These are phyloP conservation scores for Cutaneotrichosporon cavernicola DNA, from an alignment of 1,284 basidiomycete genomes.

Conservation along the genomic window DNA sequence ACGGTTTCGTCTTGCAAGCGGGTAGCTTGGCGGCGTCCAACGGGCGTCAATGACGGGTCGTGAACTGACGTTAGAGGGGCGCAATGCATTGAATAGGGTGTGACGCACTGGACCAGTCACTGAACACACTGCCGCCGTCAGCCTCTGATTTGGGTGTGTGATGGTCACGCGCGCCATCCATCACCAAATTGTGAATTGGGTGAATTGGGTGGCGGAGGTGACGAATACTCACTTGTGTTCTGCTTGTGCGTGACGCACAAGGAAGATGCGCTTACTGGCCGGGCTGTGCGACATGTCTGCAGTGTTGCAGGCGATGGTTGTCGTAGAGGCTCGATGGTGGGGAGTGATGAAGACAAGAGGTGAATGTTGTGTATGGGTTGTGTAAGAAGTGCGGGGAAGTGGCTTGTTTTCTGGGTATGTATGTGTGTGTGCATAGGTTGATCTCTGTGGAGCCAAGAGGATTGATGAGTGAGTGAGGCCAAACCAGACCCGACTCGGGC, in stretches of 20 bases:
- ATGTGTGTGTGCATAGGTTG: background rate
- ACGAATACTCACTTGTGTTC: conserved; percentile 47
- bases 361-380: background rate
- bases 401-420: background rate
- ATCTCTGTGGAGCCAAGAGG: background rate
- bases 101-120: conserved; percentile 48
- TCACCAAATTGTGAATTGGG: background rate
- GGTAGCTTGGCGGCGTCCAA: conserved; percentile 45
- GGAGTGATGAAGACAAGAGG: background rate
- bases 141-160: background rate
- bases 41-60: conserved; percentile 48
- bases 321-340: background rate
- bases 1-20: conserved; percentile 42
- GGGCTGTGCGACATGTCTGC: conserved; percentile 11
- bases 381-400: background rate
- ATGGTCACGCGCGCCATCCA: background rate
- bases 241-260: conserved; percentile 52
- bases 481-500: too few relatives aligned
- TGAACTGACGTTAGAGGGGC: conserved; percentile 33
- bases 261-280: conserved; percentile 40
- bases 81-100: background rate
- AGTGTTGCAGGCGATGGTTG: conserved; percentile 11
- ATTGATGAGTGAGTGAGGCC: background rate
- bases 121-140: conserved; percentile 37
- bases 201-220: background rate